phyloP scores from a whole-genome alignment of 1,139 yeast species.

The Sugiyamaella sp. region DNA sequence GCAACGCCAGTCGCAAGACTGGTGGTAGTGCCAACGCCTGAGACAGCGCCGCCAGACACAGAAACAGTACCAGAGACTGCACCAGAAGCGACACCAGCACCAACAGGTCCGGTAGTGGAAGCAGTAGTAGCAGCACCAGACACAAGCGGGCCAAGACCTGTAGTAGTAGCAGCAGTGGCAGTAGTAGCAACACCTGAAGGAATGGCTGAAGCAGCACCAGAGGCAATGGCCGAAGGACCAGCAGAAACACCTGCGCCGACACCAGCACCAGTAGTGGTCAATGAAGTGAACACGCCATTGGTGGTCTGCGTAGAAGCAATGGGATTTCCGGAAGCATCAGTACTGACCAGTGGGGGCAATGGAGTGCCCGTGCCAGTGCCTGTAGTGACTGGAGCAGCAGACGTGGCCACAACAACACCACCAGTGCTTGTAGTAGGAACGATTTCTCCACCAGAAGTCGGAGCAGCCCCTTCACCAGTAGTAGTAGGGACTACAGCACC shows the following conservation, averaged over 20 bases:
- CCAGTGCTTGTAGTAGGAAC: neutral
- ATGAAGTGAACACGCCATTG: conserved; percentile 2
- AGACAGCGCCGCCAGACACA: conserved; percentile 28
- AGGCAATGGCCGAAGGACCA: conserved; percentile 18
- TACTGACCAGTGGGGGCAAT: conserved; percentile 5
- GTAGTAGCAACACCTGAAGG: conserved; percentile 21
- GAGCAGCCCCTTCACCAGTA: too few relatives aligned
- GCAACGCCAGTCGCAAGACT: conserved; percentile 14
- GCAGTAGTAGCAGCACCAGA: conserved; percentile 7
- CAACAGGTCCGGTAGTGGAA: conserved; percentile 13
- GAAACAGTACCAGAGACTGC: conserved; percentile 28
- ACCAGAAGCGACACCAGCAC: conserved; percentile 21
- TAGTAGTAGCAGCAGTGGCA: conserved; percentile 19
- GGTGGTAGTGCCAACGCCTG: conserved; percentile 18
- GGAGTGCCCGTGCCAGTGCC: too few relatives aligned
- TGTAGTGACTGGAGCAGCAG: neutral
- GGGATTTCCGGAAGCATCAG: conserved; percentile 1
- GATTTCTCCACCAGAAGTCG: neutral
- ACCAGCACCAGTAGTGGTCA: conserved; percentile 16
- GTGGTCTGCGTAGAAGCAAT: neutral
- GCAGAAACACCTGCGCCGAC: conserved; percentile 16
- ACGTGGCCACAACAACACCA: neutral
- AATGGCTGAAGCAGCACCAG: conserved; percentile 21
- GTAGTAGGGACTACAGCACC: neutral
- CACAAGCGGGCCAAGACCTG: conserved; percentile 9